Base-by-base conservation (phyloP, 305 asterid genomes). In the Fraxinus velutina region DNA sequence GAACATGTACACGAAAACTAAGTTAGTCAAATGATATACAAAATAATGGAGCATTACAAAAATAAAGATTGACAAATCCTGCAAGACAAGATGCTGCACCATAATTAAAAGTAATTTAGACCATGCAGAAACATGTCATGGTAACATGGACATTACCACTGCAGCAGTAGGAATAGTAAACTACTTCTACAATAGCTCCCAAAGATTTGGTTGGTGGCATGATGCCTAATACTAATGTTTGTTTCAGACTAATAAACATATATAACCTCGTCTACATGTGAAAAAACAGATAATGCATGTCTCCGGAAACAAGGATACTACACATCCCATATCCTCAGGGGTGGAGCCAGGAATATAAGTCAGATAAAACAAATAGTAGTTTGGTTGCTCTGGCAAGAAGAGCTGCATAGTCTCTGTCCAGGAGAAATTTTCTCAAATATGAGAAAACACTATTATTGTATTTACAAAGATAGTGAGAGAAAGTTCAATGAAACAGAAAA, bases 1-100 rank as follows among this genome's bases (percentile, higher is more conserved):
- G 60, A 80, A 80, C 76, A 85, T 62, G 84, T 82, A 77, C 81
- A 76, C 39, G 4, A 24, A 64, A 32, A 73, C 9, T 62, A 74
- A 75, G 78, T 83, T 74, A 82, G 85, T 33, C 32, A 82, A 68
- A 62, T 19, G 15, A 78, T 52, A 71, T 78, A 22, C 74, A 71
- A 36, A 15, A 39, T 13, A 17, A 0, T 32, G 47, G 4, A 8
- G 37, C 33, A 77, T 21, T 33, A 72, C 17, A 34, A 32, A 80
- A 13, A 1, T 39, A 2, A n/a, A 33, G 42, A 75, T 36, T 71
- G 17, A 62, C 3, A 33, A 33, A 71, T 55, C 52, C 37, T 78
- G 13, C 30, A 37, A 47, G 37, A 24, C 30, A 13, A 75, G 27
- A 34, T 22, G 21, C 68, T 55, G 12, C 68, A 2, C 12, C 68